Evolutionary conservation across 352 stramenopile species (phyloP).

Genomic region (Pythium guiyangense): DNA sequence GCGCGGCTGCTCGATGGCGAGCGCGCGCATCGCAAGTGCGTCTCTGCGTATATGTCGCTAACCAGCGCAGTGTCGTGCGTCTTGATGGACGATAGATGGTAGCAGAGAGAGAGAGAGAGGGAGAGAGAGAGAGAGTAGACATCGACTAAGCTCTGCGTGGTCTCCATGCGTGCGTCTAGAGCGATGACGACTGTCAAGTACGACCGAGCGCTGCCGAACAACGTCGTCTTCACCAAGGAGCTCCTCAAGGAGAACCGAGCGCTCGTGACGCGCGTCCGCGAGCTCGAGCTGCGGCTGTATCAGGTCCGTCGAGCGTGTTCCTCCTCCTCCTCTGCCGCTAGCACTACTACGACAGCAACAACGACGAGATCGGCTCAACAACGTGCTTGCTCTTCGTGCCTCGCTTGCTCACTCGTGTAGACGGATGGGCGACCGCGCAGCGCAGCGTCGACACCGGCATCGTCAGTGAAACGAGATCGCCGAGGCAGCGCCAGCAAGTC

Average conservation of each 20-base stretch:
- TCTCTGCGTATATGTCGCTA: not conserved
- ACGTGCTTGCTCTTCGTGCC: not conserved
- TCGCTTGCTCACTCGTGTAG: not conserved
- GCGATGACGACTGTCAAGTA: conserved; percentile 51
- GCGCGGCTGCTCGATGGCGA: conserved; percentile 25
- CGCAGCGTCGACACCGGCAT: not conserved
- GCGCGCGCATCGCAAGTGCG: conserved; percentile 30
- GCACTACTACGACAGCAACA: too few species aligned
- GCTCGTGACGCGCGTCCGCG: conserved; percentile 28
- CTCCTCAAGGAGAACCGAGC: conserved; percentile 59
- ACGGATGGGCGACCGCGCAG: conserved; percentile 2
- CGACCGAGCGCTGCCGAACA: conserved; percentile 50
- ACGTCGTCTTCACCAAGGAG: conserved; percentile 55
- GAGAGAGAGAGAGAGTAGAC: not conserved
- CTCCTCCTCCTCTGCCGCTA: conserved; percentile 9
- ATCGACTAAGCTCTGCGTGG: not conserved
- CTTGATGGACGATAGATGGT: not conserved
- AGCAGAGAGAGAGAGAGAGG: too few species aligned
- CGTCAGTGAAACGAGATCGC: not conserved
- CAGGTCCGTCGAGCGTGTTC: too few species aligned
- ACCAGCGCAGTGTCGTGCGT: too few species aligned
- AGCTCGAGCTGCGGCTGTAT: conserved; percentile 37
- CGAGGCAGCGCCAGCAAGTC: not conserved
- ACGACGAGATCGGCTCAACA: too few species aligned
- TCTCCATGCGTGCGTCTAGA: conserved; percentile 9